Evolutionary conservation across 179 eudicot species (phyloP).

Genomic region (Patellifolia procumbens): DNA sequence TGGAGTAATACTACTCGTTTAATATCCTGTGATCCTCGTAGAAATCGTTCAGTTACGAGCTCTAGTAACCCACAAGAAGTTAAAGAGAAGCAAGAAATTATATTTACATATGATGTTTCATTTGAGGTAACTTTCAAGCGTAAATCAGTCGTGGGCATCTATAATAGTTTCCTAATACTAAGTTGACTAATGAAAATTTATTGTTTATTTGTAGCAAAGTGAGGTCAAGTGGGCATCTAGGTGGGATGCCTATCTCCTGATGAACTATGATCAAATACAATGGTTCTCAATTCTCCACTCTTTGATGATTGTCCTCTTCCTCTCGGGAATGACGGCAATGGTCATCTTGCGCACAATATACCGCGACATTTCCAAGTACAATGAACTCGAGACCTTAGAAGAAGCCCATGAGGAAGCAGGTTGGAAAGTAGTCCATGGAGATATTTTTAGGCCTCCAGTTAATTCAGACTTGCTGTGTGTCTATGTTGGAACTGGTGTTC

Average conservation of each 20-base stretch:
- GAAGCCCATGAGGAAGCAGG: slow-evolving; percentile 44
- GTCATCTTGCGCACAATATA: slow-evolving; percentile 38
- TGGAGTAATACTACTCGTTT: slow-evolving; percentile 43
- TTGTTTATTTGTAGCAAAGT: slow-evolving; percentile 24
- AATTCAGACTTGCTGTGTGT: slow-evolving; percentile 33
- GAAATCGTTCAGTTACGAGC: slow-evolving; percentile 37
- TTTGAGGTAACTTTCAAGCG: slow-evolving; percentile 49
- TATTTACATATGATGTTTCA: slow-evolving; percentile 78
- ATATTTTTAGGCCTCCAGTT: slow-evolving; percentile 35
- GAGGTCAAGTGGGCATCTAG: slow-evolving; percentile 43
- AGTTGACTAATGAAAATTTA: slow-evolving; percentile 5
- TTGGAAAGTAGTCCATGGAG: slow-evolving; percentile 41
- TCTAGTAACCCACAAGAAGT: slow-evolving; percentile 63
- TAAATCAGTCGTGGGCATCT: background rate
- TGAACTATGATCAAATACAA: slow-evolving; percentile 40
- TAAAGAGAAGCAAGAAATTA: slow-evolving; percentile 64
- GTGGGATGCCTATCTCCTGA: slow-evolving; percentile 41
- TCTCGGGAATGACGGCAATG: slow-evolving; percentile 41
- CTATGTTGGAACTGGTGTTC: slow-evolving; percentile 45
- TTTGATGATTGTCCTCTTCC: slow-evolving; percentile 43
- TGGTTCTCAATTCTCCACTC: slow-evolving; percentile 43
- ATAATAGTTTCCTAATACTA: background rate
- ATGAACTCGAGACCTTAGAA: slow-evolving; percentile 40
- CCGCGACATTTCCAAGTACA: slow-evolving; percentile 38
- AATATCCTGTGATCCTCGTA: slow-evolving; percentile 42